Evolutionary conservation across 208 protist species (phyloP).

Genomic region (Wallacemonas rigidus): DNA sequence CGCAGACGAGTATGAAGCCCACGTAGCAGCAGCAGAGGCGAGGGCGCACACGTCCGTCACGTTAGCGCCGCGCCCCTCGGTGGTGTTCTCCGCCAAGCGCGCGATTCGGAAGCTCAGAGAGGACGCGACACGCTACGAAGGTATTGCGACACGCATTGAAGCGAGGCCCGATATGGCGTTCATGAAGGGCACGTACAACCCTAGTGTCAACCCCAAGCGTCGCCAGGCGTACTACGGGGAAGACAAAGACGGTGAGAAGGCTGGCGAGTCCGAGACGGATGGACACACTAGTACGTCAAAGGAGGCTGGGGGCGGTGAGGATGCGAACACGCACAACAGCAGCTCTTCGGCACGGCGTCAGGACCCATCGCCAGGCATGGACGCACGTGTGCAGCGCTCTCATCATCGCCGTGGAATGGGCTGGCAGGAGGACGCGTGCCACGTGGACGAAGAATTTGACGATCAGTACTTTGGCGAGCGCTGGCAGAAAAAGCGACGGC

Average conservation of each 20-base stretch:
- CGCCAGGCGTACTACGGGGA: neutral
- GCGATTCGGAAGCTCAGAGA: constrained; percentile 70
- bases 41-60: constrained; percentile 28
- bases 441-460: constrained; percentile 59
- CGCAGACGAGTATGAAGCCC: constrained; percentile 62
- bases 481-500: constrained; percentile 60
- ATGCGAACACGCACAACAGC: no score
- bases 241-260: neutral
- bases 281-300: no score
- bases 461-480: constrained; percentile 36
- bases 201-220: neutral
- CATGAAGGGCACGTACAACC: constrained; percentile 37
- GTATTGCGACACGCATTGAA: constrained; percentile 63
- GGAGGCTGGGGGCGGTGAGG: no score
- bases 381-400: no score
- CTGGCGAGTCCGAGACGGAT: no score
- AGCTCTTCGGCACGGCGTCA: no score
- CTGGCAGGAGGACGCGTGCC: constrained; percentile 25
- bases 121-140: constrained; percentile 65
- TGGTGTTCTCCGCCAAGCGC: constrained; percentile 57
- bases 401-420: constrained; percentile 6
- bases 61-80: constrained; percentile 50
- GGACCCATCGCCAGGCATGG: no score
- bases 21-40: constrained; percentile 39
- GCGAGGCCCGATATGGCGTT: constrained; percentile 76